phyloP scores from a whole-genome alignment of 2,329 filamentous ascomycete genomes.

The Ceratocystis harringtonii region DNA sequence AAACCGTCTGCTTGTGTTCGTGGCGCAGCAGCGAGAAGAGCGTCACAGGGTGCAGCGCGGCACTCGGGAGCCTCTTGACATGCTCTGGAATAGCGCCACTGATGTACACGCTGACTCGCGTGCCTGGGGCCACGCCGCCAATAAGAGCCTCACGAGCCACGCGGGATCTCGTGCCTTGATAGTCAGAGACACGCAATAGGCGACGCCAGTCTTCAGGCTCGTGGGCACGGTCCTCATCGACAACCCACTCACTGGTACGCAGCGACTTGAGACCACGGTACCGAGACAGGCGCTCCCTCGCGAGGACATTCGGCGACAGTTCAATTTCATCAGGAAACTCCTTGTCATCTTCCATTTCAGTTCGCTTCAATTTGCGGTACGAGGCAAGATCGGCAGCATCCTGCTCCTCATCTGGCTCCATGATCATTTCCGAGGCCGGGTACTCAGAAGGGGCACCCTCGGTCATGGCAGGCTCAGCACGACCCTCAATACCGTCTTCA shows the following conservation, averaged over 20 bases:
- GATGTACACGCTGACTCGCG: slow-evolving; percentile 66
- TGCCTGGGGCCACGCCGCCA: slow-evolving; percentile 76
- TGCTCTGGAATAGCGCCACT: slow-evolving; percentile 33
- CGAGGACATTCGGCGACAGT: slow-evolving; percentile 71
- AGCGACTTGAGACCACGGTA: slow-evolving; percentile 90
- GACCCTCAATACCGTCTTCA: slow-evolving; percentile 68
- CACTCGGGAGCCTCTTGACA: slow-evolving; percentile 34
- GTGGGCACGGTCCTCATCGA: slow-evolving; percentile 68
- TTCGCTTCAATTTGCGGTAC: slow-evolving; percentile 62
- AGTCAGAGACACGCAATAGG: slow-evolving; percentile 76
- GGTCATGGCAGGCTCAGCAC: slow-evolving; percentile 51
- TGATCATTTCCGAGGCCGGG: slow-evolving; percentile 82
- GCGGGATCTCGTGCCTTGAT: slow-evolving; percentile 65
- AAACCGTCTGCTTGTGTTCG: slow-evolving; percentile 81
- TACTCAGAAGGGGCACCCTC: slow-evolving; percentile 73
- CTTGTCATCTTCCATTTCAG: slow-evolving; percentile 74
- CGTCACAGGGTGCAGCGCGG: slow-evolving; percentile 42
- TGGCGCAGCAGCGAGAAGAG: slow-evolving; percentile 82
- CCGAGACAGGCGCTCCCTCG: slow-evolving; percentile 67
- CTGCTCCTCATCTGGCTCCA: slow-evolving; percentile 70
- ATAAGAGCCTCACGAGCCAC: slow-evolving; percentile 67
- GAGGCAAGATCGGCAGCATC: slow-evolving; percentile 62
- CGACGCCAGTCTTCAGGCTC: slow-evolving; percentile 84
- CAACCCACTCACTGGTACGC: slow-evolving; percentile 76
- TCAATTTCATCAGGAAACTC: slow-evolving; percentile 98